A percentile compares a stretch with the other conserved stretches of the same genome.
These are phyloP conservation scores for Lodderomyces beijingensis DNA, from an alignment of 1,139 yeast genomes.

Conservation along the genomic window DNA sequence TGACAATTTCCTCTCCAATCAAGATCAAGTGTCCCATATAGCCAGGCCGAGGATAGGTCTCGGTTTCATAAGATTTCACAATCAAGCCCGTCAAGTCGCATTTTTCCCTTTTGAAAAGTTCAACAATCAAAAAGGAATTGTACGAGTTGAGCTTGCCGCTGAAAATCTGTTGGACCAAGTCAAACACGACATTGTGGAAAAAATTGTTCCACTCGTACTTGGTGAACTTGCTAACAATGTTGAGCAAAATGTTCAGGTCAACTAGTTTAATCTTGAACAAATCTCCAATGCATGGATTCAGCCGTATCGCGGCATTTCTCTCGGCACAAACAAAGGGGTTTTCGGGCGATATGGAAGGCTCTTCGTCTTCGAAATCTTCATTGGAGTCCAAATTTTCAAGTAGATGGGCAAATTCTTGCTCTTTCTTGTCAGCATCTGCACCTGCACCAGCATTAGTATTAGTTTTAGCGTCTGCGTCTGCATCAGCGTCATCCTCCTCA, in stretches of 20 bases:
- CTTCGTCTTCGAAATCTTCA: slow-evolving; percentile 45
- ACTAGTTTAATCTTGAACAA: slow-evolving; percentile 38
- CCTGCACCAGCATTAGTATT: too few relatives aligned
- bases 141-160: slow-evolving; percentile 47
- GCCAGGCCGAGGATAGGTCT: slow-evolving; percentile 36
- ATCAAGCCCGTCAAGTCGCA: slow-evolving; percentile 35
- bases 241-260: slow-evolving; percentile 36
- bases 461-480: slow-evolving; percentile 4
- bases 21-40: slow-evolving; percentile 46
- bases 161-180: slow-evolving; percentile 44
- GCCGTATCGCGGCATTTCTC: slow-evolving; percentile 29
- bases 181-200: slow-evolving; percentile 49
- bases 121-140: slow-evolving; percentile 45
- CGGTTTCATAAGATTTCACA: slow-evolving; percentile 23
- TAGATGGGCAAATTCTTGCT: slow-evolving; percentile 12
- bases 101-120: slow-evolving; percentile 28
- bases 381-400: slow-evolving; percentile 21
- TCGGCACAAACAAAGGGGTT: slow-evolving; percentile 44
- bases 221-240: slow-evolving; percentile 35
- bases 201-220: slow-evolving; percentile 46
- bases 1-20: slow-evolving; percentile 47
- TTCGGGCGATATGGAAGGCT: slow-evolving; percentile 43
- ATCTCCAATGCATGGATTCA: slow-evolving; percentile 42
- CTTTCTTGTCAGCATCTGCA: slow-evolving; percentile 5
- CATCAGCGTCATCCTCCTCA: slow-evolving; percentile 8